A percentile compares a stretch with the other conserved stretches of the same genome.
Conservation (phyloP, 768 basidiomycete species). For the Leccinum arenicola region DNA sequence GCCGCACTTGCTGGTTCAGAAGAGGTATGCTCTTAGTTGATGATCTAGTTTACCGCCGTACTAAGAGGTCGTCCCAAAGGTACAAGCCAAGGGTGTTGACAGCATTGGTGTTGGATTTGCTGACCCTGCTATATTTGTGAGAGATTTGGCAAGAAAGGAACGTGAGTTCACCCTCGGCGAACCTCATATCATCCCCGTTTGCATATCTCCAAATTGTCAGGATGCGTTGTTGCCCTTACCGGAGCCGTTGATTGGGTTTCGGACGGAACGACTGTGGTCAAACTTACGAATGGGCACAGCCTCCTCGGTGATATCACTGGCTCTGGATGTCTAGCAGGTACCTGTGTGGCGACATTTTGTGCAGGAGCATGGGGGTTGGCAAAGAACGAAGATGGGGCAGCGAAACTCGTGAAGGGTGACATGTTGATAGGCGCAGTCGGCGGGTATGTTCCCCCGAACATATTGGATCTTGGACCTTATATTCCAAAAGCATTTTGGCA, state of each 20-base stretch:
- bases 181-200: not conserved
- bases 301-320: constrained; percentile 83
- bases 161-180: constrained; percentile 43
- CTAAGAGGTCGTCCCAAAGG: constrained; percentile 37
- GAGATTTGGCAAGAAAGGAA: constrained; percentile 66
- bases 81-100: constrained; percentile 80
- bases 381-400: constrained; percentile 29
- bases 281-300: constrained; percentile 69
- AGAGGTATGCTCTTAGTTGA: constrained; percentile 49
- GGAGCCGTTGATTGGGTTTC: constrained; percentile 82
- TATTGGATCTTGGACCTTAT: constrained; percentile 4
- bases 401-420: constrained; percentile 65
- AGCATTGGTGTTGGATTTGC: constrained; percentile 75
- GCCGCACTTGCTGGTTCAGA: constrained; percentile 70
- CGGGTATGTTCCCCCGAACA: constrained; percentile 49
- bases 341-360: constrained; percentile 76
- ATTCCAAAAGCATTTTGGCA: constrained; percentile 44
- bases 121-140: constrained; percentile 71
- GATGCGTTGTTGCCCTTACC: constrained; percentile 78
- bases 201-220: constrained; percentile 35
- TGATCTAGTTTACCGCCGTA: not conserved
- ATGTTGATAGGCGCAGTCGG: constrained; percentile 74
- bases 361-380: constrained; percentile 55
- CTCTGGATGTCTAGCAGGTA: constrained; percentile 83
- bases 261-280: constrained; percentile 70